Base-by-base conservation (phyloP, 768 basidiomycete genomes). In the Lentinula guzmanii region DNA sequence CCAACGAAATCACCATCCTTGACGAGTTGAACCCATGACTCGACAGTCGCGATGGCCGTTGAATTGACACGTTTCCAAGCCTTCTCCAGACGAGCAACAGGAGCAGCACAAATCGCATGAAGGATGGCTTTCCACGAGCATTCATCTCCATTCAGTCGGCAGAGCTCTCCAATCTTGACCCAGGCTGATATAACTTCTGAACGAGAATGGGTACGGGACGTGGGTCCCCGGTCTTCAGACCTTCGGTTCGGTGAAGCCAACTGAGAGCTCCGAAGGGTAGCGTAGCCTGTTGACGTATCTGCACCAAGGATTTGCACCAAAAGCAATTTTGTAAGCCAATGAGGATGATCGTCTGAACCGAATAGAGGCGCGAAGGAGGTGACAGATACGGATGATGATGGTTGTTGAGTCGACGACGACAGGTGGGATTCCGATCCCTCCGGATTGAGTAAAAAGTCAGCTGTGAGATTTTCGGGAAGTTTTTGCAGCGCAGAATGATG, bases 321-420 rank as follows among this genome's bases (percentile, higher is more conserved):
- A 5, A 93, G 73, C 4, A 90, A 71, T 66, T 82, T 86, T 13
- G 92, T 93, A 45, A 93, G 75, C 91, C 91, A 94, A 69, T 94
- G 89, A 1, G 90, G 89, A 46, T 77, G 78, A 5, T 85, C 84
- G 33, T 89, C 86, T 61, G 75, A 86, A 6, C 91, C 90, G 64
- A 89, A 85, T 16, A 92, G 78, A 24, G 75, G 74, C 15, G 69
- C 60, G 21, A 68, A 65, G 16, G 68, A 70, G 50, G 35, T 34
- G 28, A 35, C 13, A n/a, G 55, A 50, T 21, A 2, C 10, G 34
- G 63, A 59, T 52, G 63, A 35, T 15, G 37, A 41, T 16, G 45
- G 54, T 13, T 58, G 63, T 9, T 31, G 51, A 8, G 28, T 52
- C 51, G 51, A 34, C 5, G 15, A 52, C 15, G 15, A 52, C 33